Evolutionary conservation across 768 basidiomycete species (phyloP), one percentile per base, ranked within the genome.

Genomic region (Amanita exitialis): DNA sequence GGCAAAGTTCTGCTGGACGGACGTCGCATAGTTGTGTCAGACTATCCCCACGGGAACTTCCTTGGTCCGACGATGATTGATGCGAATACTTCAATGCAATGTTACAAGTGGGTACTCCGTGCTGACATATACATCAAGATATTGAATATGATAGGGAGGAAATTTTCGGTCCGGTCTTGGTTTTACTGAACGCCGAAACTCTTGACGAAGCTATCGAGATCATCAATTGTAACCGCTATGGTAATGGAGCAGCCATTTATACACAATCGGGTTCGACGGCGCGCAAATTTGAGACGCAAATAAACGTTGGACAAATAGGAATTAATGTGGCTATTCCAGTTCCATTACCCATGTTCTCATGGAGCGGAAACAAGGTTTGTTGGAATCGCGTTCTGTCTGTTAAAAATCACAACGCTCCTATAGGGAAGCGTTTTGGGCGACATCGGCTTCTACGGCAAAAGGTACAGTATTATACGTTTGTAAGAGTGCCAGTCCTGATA

Each of bases 251-350:
- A 27, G 89, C 92, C 18, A 90, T 96, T 63, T 98, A 97, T 65
- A 99, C 95, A 18, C 90, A 96, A 68, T 90, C 86, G 12, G 96
- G 95, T 13, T 90, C 95, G 30, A 91, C 92, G 6, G 95, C 93
- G 15, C 81, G 95, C 51, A 90, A 87, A 66, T 99, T 96, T 55
- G 95, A 98, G 69, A 73, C 72, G 10, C 76, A 83, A 42, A 82
- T 95, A 48, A 89, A 97, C 56, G 83, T 91, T 47, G 93, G 93
- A 20, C 92, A 90, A 66, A 80, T 99, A 60, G 95, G 95, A 39
- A 81, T 97, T 64, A 97, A 94, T 62, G 84, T 93, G 7, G 88
- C 90, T 3, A 91, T 91, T 46, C 89, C 92, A 12, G 95, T 99
- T 4, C 95, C 95, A 41, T 60, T 78, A 51, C 86, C 87, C 13